These are phyloP conservation scores for Cadophora gregata DNA, from an alignment of 2,329 filamentous ascomycete species.

Conservation along the genomic window DNA sequence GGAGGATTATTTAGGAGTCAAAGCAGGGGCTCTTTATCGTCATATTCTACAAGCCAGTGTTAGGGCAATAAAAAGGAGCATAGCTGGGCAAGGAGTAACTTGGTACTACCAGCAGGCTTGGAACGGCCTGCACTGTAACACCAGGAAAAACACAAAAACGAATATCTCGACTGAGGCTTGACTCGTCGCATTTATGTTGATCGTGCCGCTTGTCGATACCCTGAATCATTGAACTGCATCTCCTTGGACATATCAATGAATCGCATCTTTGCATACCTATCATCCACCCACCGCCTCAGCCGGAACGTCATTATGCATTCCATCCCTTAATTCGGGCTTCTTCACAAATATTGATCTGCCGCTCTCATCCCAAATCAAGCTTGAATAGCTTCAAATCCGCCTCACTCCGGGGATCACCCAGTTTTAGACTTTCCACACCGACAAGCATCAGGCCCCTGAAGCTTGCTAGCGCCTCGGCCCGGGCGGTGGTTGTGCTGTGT, in stretches of 20 bases:
- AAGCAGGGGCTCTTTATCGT: neutral
- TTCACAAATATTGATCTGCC: neutral
- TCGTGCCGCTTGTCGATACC: neutral
- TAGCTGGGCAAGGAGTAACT: neutral
- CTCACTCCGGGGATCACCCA: conserved; percentile 4
- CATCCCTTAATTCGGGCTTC: neutral
- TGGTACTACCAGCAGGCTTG: neutral
- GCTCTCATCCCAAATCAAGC: neutral
- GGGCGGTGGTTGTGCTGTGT: neutral
- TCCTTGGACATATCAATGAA: neutral
- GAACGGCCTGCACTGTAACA: neutral
- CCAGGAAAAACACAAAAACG: neutral
- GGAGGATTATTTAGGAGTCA: neutral
- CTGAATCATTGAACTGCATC: conserved; percentile 5
- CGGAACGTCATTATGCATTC: conserved; percentile 4
- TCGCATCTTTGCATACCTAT: neutral
- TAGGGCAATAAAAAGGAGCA: neutral
- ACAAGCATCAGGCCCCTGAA: conserved; percentile 4
- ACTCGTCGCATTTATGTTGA: neutral
- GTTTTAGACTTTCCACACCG: conserved; percentile 9
- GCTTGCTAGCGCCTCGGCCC: conserved; percentile 3
- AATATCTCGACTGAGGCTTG: neutral
- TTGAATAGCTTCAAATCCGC: neutral
- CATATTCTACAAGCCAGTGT: neutral
- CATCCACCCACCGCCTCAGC: neutral